These are phyloP conservation scores for Xanthoconium separans DNA, from an alignment of 1,284 basidiomycete species.

Conservation along the genomic window DNA sequence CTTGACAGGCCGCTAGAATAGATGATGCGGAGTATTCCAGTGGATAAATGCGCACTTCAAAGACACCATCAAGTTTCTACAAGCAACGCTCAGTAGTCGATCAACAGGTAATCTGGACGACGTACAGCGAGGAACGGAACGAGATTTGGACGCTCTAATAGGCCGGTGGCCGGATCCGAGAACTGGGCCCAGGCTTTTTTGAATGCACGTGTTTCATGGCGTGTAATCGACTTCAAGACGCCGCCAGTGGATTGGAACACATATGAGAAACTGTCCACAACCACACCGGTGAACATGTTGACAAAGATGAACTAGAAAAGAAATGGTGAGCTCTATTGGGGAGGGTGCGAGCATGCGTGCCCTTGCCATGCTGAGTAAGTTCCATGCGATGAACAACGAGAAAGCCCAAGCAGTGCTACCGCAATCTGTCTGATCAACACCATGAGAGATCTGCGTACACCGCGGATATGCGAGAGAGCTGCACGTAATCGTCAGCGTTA, in stretches of 20 bases:
- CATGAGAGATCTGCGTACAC: slow-evolving; percentile 60
- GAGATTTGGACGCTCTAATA: slow-evolving; percentile 71
- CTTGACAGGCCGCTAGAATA: slow-evolving; percentile 51
- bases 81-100: neutral
- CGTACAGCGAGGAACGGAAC: slow-evolving; percentile 82
- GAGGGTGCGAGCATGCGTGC: neutral
- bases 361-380: slow-evolving; percentile 91
- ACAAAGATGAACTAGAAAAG: slow-evolving; percentile 82
- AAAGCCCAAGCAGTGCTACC: slow-evolving; percentile 87
- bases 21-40: slow-evolving; percentile 60
- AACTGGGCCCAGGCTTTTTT: slow-evolving; percentile 93
- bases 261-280: slow-evolving; percentile 96
- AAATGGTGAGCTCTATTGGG: slow-evolving; percentile 1
- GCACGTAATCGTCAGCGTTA: slow-evolving; percentile 6
- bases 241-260: slow-evolving; percentile 88
- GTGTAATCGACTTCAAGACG: slow-evolving; percentile 71
- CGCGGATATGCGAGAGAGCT: slow-evolving; percentile 81
- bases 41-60: slow-evolving; percentile 85
- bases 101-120: slow-evolving; percentile 10
- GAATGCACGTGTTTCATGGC: slow-evolving; percentile 90
- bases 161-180: slow-evolving; percentile 78
- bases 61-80: slow-evolving; percentile 78
- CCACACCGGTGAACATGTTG: slow-evolving; percentile 95
- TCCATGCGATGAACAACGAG: slow-evolving; percentile 93
- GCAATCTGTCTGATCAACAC: slow-evolving; percentile 76